Base-by-base conservation (phyloP, 495 filamentous ascomycete genomes). In the Hypoxylon cercidicola region DNA sequence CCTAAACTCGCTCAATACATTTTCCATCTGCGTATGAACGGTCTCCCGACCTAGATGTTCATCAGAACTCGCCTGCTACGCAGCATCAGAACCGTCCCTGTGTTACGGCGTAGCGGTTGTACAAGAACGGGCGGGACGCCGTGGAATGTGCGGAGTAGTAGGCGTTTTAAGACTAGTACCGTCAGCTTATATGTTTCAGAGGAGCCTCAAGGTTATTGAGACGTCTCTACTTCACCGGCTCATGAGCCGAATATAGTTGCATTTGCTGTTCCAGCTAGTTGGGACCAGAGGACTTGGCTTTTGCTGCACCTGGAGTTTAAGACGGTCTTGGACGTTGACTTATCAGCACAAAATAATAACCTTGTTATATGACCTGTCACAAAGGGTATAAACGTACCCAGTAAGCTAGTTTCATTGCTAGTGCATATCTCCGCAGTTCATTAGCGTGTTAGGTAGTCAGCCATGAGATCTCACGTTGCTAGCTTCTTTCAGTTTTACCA, bases 161-260 rank as follows among this genome's bases (percentile, higher is more conserved):
- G 41, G 45, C 44, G 32, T 40, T 60, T 34, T 67, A 23, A 59
- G 55, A 68, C 45, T 12, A 15, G 49, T 50, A 23, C 20, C 30
- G 44, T 41, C 34, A 51, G 43, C 28, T 55, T 19, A 47, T 9
- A 28, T 63, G 49, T 64, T 60, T 56, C 49, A 60, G 34, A n/a
- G n/a, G 60, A 63, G 59, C 49, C 57, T 62, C 58, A 61, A 44
- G n/a, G 52, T 45, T 60, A 66, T 59, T 60, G 55, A 66, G 34
- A 62, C 44, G 44, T 37, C 18, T 45, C 37, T 57, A 35, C n/a
- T n/a, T 6, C 50, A 19, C 30, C 35, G 37, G 15, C 20, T 19
- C 3, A 32, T 32, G 37, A 60, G n/a, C 41, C 25, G 20, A 41
- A n/a, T 28, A 39, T 40, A 16, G 20, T 41, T n/a, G 30, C 30